These are phyloP conservation scores for Paramecium primaurelia DNA, from an alignment of 73 alveolate species.

Conservation along the genomic window DNA sequence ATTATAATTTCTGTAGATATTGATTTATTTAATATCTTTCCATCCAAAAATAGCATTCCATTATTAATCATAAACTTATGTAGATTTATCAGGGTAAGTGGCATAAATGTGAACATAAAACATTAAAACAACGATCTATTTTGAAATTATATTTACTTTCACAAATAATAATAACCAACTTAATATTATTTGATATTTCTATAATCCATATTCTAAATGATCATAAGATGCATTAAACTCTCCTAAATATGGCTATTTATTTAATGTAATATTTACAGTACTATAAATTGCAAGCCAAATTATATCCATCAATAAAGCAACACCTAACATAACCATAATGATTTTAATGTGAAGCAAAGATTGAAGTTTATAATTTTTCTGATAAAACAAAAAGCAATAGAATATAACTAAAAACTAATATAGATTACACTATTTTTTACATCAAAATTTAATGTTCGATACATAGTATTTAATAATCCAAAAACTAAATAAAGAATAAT, in stretches of 20 bases:
- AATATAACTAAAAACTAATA: not conserved
- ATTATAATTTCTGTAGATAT: not conserved
- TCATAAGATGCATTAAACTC: constrained; percentile 17
- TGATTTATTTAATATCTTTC: not conserved
- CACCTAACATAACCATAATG: not conserved
- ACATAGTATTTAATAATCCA: not conserved
- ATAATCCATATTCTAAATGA: not conserved
- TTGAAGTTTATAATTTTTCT: constrained; percentile 9
- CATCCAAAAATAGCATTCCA: constrained; percentile 39
- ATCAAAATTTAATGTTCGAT: not conserved
- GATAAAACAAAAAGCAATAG: constrained; percentile 10
- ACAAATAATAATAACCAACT: not conserved
- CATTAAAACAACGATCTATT: not conserved
- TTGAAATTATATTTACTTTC: not conserved
- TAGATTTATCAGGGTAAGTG: constrained; percentile 32
- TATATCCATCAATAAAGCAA: not conserved
- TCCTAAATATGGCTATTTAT: not conserved
- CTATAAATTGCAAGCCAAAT: constrained; percentile 28
- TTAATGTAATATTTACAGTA: not conserved
- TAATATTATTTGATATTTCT: not conserved
- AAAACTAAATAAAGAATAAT: not conserved
- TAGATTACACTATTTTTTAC: not conserved
- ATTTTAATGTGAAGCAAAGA: constrained; percentile 8
- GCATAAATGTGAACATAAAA: constrained; percentile 43
- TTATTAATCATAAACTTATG: constrained; percentile 33